Evolutionary conservation across 352 stramenopile genomes (phyloP).

Genomic region (Phytophthora megakarya): DNA sequence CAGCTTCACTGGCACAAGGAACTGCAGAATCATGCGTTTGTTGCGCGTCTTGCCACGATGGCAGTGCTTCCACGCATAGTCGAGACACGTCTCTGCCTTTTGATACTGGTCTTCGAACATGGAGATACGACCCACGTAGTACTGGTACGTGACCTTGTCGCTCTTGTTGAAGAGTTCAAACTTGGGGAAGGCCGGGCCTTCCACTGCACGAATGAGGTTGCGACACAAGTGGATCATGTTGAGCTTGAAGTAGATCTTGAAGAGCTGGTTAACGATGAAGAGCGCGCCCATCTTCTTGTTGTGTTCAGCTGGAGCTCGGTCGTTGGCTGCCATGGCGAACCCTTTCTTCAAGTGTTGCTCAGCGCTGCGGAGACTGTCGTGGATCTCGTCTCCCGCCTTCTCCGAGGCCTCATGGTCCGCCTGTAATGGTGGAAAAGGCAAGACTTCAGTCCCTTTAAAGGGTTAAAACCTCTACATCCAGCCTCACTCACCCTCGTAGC

Average conservation of each 20-base stretch:
- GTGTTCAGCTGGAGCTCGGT: conserved; percentile 72
- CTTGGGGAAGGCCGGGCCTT: conserved; percentile 75
- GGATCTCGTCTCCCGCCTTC: conserved; percentile 70
- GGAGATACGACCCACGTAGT: conserved; percentile 94
- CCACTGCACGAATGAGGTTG: conserved; percentile 91
- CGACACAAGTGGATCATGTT: conserved; percentile 95
- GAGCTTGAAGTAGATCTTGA: conserved; percentile 97
- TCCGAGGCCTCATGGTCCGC: conserved; percentile 70
- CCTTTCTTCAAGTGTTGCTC: conserved; percentile 89
- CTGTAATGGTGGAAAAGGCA: conserved; percentile 32
- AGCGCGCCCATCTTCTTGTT: conserved; percentile 89
- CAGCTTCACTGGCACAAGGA: conserved; percentile 95
- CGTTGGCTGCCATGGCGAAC: conserved; percentile 86
- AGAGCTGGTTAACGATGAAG: conserved; percentile 96
- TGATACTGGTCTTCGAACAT: conserved; percentile 98
- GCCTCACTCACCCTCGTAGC: conserved; percentile 48
- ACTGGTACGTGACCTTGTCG: conserved; percentile 95
- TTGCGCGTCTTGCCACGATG: conserved; percentile 86
- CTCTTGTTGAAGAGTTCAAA: conserved; percentile 86
- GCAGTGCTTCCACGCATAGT: conserved; percentile 94
- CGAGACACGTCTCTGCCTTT: conserved; percentile 93
- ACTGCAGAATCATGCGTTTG: conserved; percentile 95
- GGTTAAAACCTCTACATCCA: not conserved
- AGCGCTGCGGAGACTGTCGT: conserved; percentile 77
- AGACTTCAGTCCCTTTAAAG: not conserved